A percentile compares a stretch with the other conserved stretches of the same genome.
phyloP scores from a whole-genome alignment of 768 basidiomycete genomes.

The Lactifluus subvellereus region DNA sequence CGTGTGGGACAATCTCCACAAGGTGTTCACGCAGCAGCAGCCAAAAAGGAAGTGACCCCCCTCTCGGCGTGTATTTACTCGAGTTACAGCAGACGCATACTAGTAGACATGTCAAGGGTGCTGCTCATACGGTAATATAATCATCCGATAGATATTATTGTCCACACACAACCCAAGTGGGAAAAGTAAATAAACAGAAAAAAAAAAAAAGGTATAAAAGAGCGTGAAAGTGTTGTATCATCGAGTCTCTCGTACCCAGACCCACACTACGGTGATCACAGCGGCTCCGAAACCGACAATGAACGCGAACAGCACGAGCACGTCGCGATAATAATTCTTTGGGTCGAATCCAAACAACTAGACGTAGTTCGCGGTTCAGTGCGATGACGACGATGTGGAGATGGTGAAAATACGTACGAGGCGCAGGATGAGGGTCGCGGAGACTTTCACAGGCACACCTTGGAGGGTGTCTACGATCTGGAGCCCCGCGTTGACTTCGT shows the following conservation, averaged over 20 bases:
- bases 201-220: background rate
- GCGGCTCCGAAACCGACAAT: conserved; percentile 71
- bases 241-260: conserved; percentile 69
- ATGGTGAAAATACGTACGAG: conserved; percentile 42
- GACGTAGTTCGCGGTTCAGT: background rate
- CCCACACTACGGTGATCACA: conserved; percentile 74
- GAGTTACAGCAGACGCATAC: conserved; percentile 4
- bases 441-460: conserved; percentile 78
- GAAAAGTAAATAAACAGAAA: background rate
- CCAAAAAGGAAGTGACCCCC: conserved; percentile 21
- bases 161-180: background rate
- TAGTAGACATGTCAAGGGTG: conserved; percentile 1
- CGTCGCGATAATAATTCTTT: conserved; percentile 84
- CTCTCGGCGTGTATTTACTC: background rate
- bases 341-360: conserved; percentile 83
- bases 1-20: conserved; percentile 81
- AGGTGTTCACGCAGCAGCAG: conserved; percentile 53
- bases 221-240: conserved; percentile 28
- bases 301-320: conserved; percentile 81
- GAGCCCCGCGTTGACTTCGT: conserved; percentile 86
- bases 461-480: conserved; percentile 73
- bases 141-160: conserved; percentile 1
- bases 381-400: background rate
- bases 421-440: conserved; percentile 82
- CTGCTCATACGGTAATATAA: conserved; percentile 7